Conservation (phyloP, 345 rosid species). For the Lepidium sativum region DNA sequence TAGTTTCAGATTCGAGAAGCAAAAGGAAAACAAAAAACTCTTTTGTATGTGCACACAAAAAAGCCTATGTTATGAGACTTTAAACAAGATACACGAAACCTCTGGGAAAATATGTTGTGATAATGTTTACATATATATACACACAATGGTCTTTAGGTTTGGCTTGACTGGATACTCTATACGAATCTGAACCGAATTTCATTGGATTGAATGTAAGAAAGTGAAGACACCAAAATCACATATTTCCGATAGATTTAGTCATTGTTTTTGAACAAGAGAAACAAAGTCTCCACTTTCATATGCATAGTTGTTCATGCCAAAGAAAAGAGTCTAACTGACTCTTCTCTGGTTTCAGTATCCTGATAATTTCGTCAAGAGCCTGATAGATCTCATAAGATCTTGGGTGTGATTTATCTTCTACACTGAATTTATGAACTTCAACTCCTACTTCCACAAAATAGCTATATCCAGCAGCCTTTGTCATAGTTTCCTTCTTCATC, state of each 20-base stretch:
- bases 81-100: not conserved
- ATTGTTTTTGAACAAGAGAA: not conserved
- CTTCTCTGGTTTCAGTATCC: constrained; percentile 32
- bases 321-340: constrained; percentile 16
- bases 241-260: no score
- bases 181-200: not conserved
- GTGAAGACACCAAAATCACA: not conserved
- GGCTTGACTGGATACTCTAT: not conserved
- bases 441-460: constrained; percentile 48
- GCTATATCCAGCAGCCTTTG: constrained; percentile 73
- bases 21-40: not conserved
- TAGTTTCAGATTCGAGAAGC: constrained; percentile 16
- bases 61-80: constrained; percentile 6
- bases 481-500: constrained; percentile 52
- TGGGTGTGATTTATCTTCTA: constrained; percentile 58
- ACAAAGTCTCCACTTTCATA: constrained; percentile 5
- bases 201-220: not conserved
- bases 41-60: constrained; percentile 11
- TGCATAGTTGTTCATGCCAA: constrained; percentile 28
- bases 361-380: constrained; percentile 30
- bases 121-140: no score
- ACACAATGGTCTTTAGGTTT: no score
- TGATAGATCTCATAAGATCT: constrained; percentile 42
- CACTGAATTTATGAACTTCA: constrained; percentile 55
- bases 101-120: not conserved